A percentile compares a stretch with the other conserved stretches of the same genome.
phyloP scores from a whole-genome alignment of 768 basidiomycete genomes.

The Boletellus emodensis region DNA sequence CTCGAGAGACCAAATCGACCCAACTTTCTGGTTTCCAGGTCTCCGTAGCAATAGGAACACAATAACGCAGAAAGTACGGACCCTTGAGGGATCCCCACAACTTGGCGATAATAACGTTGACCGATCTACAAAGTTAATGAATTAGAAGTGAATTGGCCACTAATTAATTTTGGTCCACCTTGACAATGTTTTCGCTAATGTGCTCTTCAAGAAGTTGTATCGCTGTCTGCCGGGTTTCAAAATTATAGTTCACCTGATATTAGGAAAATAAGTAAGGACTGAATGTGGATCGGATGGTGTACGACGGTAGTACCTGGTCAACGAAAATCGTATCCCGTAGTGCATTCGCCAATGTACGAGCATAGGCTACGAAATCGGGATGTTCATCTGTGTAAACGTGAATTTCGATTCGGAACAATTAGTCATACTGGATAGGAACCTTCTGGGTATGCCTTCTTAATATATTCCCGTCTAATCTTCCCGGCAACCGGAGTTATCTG shows the following conservation, averaged over 20 bases:
- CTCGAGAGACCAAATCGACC: conserved; percentile 44
- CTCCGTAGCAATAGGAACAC: conserved; percentile 93
- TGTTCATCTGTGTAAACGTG: conserved; percentile 55
- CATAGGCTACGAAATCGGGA: conserved; percentile 68
- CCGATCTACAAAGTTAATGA: conserved; percentile 56
- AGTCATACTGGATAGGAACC: conserved; percentile 36
- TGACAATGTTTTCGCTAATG: conserved; percentile 89
- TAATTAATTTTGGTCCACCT: conserved; percentile 40
- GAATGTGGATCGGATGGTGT: not conserved
- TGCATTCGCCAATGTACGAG: conserved; percentile 58
- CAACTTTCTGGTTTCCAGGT: conserved; percentile 63
- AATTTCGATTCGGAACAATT: not conserved
- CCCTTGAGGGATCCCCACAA: conserved; percentile 95
- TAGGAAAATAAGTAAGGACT: not conserved
- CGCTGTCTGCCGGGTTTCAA: conserved; percentile 52
- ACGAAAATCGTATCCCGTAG: conserved; percentile 79
- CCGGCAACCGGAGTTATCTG: conserved; percentile 56
- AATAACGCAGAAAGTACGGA: conserved; percentile 93
- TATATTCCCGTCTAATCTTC: conserved; percentile 52
- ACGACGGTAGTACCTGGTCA: conserved; percentile 56
- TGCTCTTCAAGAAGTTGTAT: conserved; percentile 81
- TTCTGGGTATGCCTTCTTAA: conserved; percentile 63
- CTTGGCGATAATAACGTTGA: conserved; percentile 75
- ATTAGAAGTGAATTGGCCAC: not conserved
- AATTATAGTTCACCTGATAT: conserved; percentile 49